Base-by-base conservation (phyloP, 2,329 filamentous ascomycete genomes). In the Paramyrothecium sp. region DNA sequence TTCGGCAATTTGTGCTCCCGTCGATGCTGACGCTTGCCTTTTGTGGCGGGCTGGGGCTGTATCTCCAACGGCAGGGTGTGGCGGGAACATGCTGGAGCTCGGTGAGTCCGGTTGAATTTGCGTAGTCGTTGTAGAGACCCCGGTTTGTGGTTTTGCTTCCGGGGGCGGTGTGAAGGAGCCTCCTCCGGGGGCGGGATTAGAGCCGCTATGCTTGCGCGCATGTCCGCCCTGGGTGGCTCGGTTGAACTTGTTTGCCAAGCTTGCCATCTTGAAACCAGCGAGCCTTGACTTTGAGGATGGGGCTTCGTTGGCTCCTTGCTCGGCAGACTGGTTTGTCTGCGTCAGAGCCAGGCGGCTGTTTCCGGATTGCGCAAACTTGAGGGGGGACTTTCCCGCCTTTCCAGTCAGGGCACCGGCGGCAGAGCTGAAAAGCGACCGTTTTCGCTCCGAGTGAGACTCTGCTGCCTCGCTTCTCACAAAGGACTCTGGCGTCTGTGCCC, bases 341-440 rank as follows among this genome's bases (percentile, higher is more conserved):
- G 13, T 44, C 13, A 4, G 13, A 19, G n/a, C 38, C 5, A 17
- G 13, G n/a, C 13, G 38, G 13, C 13, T 44, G 4, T 4, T 19
- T 44, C 38, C 38, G 13, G 38, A 44, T 19, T 44, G 38, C 38
- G 13, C 38, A 44, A 44, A n/a, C 61, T 62, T 17, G 57, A 56
- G 21, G 64, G 57, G 16, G 54, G 62, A 13, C 55, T 58, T 12
- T 65, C 57, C 17, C n/a, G 61, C 30, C 55, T 58, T 12, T 65
- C 57, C 17, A n/a, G 61, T 33, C 7, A 58, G 30, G 19, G 59
- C 59, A 16, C 61, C 63, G 3, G 67, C 53, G n/a, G 67, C 63
- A 12, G 64, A 58, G 11, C 71, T 67, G 22, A 80, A 72, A 54
- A 79, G 72, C 2, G 75, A 73, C 33, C 67, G 68, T 61, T 74